A percentile compares a stretch with the other conserved stretches of the same genome.
phyloP scores from a whole-genome alignment of 495 filamentous ascomycete species.

The Xylaria telfairii region DNA sequence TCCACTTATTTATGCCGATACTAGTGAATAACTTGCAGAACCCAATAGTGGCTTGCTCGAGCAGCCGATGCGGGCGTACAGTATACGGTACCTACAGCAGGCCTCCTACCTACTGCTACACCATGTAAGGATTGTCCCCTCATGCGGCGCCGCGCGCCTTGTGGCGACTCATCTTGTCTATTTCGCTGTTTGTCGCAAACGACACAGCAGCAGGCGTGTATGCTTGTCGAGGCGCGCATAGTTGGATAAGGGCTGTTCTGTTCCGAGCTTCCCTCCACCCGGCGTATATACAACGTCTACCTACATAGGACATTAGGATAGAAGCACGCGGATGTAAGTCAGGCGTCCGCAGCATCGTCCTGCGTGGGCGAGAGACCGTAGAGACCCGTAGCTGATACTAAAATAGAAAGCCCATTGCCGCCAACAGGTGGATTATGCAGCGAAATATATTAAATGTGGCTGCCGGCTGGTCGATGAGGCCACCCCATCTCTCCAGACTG shows the following conservation, averaged over 20 bases:
- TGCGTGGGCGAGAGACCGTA: slow-evolving; percentile 1
- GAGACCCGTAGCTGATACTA: slow-evolving; percentile 7
- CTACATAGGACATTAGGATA: background rate
- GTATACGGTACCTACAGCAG: slow-evolving; percentile 22
- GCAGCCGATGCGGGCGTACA: slow-evolving; percentile 10
- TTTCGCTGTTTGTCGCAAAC: slow-evolving; percentile 14
- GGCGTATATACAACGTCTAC: background rate
- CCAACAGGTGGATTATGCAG: slow-evolving; percentile 22
- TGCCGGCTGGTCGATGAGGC: slow-evolving; percentile 24
- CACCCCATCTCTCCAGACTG: slow-evolving; percentile 24
- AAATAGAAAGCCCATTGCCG: slow-evolving; percentile 23
- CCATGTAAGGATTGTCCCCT: background rate
- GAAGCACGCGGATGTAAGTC: background rate
- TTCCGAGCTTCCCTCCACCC: background rate
- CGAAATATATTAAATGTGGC: slow-evolving; percentile 27
- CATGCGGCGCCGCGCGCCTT: slow-evolving; percentile 2
- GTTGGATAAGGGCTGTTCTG: slow-evolving; percentile 1
- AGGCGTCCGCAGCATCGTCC: slow-evolving; percentile 8
- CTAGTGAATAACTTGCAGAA: slow-evolving; percentile 28
- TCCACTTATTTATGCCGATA: slow-evolving; percentile 27
- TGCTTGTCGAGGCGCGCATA: background rate
- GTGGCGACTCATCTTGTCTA: background rate
- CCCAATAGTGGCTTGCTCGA: slow-evolving; percentile 5
- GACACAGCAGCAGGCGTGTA: background rate
- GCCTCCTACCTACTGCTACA: no score